A percentile compares a stretch with the other conserved stretches of the same genome.
These are phyloP conservation scores for Coemansia sp. DNA, from an alignment of 192 early-diverging fungal species.

Conservation along the genomic window DNA sequence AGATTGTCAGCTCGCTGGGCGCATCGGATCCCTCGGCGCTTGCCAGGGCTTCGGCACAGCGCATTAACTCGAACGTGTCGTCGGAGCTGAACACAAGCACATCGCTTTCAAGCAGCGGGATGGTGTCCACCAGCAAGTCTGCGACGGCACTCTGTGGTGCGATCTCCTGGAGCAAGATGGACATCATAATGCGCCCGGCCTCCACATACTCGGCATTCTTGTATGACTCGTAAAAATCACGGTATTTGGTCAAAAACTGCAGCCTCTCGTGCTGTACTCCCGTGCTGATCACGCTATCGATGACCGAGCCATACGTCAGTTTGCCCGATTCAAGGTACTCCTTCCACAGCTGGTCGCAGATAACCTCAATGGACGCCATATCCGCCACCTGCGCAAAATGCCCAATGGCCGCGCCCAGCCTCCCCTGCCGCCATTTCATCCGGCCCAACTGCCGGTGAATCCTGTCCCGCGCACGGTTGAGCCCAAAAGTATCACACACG, in stretches of 20 bases:
- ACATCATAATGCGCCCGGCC: conserved; percentile 52
- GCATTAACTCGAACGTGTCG: conserved; percentile 65
- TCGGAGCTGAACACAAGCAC: conserved; percentile 55
- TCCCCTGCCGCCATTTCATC: conserved; percentile 53
- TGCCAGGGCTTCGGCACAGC: conserved; percentile 58
- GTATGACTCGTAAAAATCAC: conserved; percentile 58
- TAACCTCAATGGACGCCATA: conserved; percentile 39
- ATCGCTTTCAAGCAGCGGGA: conserved; percentile 63
- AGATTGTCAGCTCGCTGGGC: conserved; percentile 28
- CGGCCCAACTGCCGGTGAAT: conserved; percentile 53
- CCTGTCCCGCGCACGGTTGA: conserved; percentile 28
- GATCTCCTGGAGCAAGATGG: conserved; percentile 46
- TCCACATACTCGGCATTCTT: conserved; percentile 17
- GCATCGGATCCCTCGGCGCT: conserved; percentile 2
- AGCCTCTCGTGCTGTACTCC: conserved; percentile 47
- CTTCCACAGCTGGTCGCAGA: conserved; percentile 59
- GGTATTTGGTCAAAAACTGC: conserved; percentile 57
- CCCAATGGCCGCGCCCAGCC: conserved; percentile 59
- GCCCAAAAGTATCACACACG: conserved; percentile 47
- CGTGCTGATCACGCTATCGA: conserved; percentile 35
- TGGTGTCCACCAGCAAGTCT: conserved; percentile 56
- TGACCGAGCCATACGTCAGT: conserved; percentile 41
- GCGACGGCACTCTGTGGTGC: conserved; percentile 55
- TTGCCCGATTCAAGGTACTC: conserved; percentile 50
- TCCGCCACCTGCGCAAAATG: conserved; percentile 61